Percentiles rank a stretch among this genome's conserved stretches.
Conservation (phyloP, 371 early-diverging fungal genomes). For the Mucor irregularis region DNA sequence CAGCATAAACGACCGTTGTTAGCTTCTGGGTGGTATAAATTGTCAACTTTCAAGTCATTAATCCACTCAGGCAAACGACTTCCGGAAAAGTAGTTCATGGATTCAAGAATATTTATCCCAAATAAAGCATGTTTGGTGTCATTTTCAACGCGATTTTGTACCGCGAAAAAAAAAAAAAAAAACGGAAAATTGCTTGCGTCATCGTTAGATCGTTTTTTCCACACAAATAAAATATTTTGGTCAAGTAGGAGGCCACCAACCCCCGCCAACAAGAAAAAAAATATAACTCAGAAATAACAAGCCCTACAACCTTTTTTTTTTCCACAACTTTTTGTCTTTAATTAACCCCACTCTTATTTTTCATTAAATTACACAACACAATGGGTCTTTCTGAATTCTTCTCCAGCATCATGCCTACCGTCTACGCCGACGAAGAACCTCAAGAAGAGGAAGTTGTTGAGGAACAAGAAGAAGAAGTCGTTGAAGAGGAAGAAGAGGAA, state of each 20-base stretch:
- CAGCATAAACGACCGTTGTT: no score
- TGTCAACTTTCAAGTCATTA: no score
- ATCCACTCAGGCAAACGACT: no score
- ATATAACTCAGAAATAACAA: no score
- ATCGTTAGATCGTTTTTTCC: no score
- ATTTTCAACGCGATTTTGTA: no score
- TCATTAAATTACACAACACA: conserved; percentile 9
- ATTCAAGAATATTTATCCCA: no score
- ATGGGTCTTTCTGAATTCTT: conserved; percentile 57
- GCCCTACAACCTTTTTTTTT: conserved; percentile 9
- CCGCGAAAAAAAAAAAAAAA: no score
- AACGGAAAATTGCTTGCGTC: neutral
- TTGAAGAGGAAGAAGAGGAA: conserved; percentile 37
- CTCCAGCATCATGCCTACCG: conserved; percentile 51
- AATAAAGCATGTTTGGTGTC: no score
- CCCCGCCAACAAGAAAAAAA: neutral
- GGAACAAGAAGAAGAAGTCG: conserved; percentile 29
- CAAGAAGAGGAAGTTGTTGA: conserved; percentile 27
- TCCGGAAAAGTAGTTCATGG: no score
- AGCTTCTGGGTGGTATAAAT: no score
- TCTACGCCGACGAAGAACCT: conserved; percentile 45
- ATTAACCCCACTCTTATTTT: conserved; percentile 21
- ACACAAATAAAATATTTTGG: neutral
- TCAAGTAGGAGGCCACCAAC: neutral
- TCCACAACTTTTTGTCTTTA: neutral